These are phyloP conservation scores for Cotoneaster glaucophyllus DNA, from an alignment of 306 rosid genomes.

Conservation along the genomic window DNA sequence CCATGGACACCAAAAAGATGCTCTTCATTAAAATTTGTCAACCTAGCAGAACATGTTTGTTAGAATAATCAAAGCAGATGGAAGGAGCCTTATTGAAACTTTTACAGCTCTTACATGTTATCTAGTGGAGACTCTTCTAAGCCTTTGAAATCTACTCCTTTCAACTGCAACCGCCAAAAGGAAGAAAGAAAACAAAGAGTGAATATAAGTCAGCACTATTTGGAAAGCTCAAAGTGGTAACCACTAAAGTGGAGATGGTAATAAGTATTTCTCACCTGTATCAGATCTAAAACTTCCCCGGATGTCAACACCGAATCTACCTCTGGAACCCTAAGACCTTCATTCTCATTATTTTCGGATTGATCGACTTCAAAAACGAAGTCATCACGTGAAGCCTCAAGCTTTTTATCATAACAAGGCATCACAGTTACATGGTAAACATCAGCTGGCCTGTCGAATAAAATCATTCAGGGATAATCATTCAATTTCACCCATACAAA, in stretches of 20 bases:
- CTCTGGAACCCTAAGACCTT: slow-evolving; percentile 44
- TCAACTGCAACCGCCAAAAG: slow-evolving; percentile 46
- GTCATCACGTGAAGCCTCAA: slow-evolving; percentile 94
- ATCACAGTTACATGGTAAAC: slow-evolving; percentile 88
- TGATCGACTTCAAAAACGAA: slow-evolving; percentile 51
- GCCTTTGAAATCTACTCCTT: slow-evolving; percentile 55
- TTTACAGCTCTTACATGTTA: slow-evolving; percentile 43
- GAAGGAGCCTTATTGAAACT: slow-evolving; percentile 4
- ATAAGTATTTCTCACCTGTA: slow-evolving; percentile 48
- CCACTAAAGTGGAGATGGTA: background rate
- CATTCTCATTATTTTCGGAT: slow-evolving; percentile 30
- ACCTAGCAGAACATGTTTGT: slow-evolving; percentile 36
- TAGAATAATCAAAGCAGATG: background rate
- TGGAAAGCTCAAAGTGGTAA: background rate
- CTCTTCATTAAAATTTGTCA: slow-evolving; percentile 67
- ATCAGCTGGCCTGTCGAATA: slow-evolving; percentile 64
- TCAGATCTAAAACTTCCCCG: slow-evolving; percentile 85
- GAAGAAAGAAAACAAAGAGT: background rate
- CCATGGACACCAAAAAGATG: slow-evolving; percentile 73
- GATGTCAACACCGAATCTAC: slow-evolving; percentile 94
- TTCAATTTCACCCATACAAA: background rate
- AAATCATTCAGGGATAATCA: background rate
- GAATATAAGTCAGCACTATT: background rate
- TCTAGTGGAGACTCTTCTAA: slow-evolving; percentile 77
- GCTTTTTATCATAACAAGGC: slow-evolving; percentile 98